Evolutionary conservation across 2,329 filamentous ascomycete genomes (phyloP).

Genomic region (Pseudocercospora ulei): DNA sequence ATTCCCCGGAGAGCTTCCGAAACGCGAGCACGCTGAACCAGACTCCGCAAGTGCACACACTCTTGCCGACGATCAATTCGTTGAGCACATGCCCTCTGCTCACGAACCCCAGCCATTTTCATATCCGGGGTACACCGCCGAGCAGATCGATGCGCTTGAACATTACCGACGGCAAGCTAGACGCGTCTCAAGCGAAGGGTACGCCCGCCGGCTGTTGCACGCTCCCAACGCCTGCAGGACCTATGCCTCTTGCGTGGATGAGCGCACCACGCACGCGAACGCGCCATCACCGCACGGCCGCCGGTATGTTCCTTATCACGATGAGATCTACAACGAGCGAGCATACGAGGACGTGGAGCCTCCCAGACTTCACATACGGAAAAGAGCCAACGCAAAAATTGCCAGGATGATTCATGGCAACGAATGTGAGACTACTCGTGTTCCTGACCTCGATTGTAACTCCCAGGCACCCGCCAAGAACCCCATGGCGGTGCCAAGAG

Average conservation of each 20-base stretch:
- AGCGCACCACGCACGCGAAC: neutral
- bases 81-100: conserved; percentile 33
- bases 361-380: conserved; percentile 15
- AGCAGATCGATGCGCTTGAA: conserved; percentile 30
- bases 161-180: conserved; percentile 28
- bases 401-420: conserved; percentile 12
- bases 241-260: neutral
- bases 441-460: conserved; percentile 1
- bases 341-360: conserved; percentile 9
- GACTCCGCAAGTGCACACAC: neutral
- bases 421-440: conserved; percentile 3
- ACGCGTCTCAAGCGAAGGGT: conserved; percentile 26
- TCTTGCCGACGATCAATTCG: conserved; percentile 25
- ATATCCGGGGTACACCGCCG: conserved; percentile 28
- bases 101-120: conserved; percentile 32
- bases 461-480: neutral
- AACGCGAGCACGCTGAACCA: neutral
- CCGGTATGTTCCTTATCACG: conserved; percentile 8
- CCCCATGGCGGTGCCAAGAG: conserved; percentile 5
- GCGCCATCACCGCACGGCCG: neutral
- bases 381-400: conserved; percentile 13
- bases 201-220: conserved; percentile 20
- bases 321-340: conserved; percentile 5
- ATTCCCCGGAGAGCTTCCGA: neutral
- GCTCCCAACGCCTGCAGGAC: neutral